Evolutionary conservation across 2,329 filamentous ascomycete species (phyloP), one percentile per base, ranked within the genome.

Genomic region (Talaromyces atroroseus): DNA sequence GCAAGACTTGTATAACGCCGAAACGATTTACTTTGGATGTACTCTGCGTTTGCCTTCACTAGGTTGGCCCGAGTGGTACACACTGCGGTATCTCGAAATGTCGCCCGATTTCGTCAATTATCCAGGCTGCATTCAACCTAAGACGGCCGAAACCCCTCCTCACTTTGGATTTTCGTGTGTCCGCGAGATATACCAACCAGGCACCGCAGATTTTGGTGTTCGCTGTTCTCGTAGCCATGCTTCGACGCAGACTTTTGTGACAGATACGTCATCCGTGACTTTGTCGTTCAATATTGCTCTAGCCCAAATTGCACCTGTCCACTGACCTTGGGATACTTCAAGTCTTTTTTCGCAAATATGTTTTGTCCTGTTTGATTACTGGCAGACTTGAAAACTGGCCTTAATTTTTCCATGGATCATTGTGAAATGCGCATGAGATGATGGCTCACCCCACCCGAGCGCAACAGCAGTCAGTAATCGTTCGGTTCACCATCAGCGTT

Each of bases 381-480:
- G 18, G 40, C 20, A 23, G 20, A 21, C 10, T 23, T 44, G 18
- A 18, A 23, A 12, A 21, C 3, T 20, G 40, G 40, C 40, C 40
- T 23, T 44, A 23, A 20, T 44, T 11, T 44, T 44, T 10, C 11
- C 3, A 4, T 1, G 40, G 40, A n/a, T 18, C 20, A 21, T 14
- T 12, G 40, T 12, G 38, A 20, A 42, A 21, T 10, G 20, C 18
- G 38, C 38, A 42, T 38, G 18, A n/a, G n/a, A n/a, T n/a, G n/a
- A 44, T 8, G 5, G 21, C 18, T 47, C 29, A 20, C 42, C 10
- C 29, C 21, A 38, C 32, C 36, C 40, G 51, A 53, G 20, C 21
- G 45, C 42, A 18, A 47, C 51, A 24, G 29, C 45, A 16, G 34
- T n/a, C 21, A 52, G 50, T 52, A 52, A 36, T 36, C 20, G n/a